Conservation (phyloP, 2,329 filamentous ascomycete genomes). For the Apiospora phragmitis region DNA sequence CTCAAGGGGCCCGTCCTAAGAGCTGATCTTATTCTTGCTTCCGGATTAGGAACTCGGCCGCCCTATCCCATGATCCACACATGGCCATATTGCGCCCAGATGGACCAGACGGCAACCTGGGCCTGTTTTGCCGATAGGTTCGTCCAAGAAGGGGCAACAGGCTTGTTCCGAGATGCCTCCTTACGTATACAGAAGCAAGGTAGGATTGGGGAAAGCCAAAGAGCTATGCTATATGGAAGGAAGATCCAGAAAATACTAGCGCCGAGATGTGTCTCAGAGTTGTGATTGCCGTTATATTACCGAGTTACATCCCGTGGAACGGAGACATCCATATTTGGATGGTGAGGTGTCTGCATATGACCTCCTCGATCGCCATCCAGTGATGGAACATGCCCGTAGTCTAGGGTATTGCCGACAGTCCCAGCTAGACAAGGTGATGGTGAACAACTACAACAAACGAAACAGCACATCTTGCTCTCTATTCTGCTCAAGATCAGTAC, state of each 20-base stretch:
- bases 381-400: background rate
- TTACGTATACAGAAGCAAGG: background rate
- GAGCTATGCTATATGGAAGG: background rate
- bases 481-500: background rate
- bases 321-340: background rate
- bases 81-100: background rate
- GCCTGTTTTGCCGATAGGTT: background rate
- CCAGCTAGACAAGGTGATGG: background rate
- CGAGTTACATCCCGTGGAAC: background rate
- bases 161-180: background rate
- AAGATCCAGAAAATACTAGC: background rate
- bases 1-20: background rate
- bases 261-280: background rate
- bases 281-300: slow-evolving; percentile 2
- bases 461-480: background rate
- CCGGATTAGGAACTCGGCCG: slow-evolving; percentile 8
- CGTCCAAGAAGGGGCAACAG: background rate
- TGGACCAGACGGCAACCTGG: slow-evolving; percentile 2
- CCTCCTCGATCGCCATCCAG: background rate
- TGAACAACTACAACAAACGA: background rate
- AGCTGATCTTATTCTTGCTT: background rate
- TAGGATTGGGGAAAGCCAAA: background rate
- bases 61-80: background rate
- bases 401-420: background rate
- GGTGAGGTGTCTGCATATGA: background rate